Evolutionary conservation across 176 grass and related monocot species (phyloP).

Genomic region (Olyra latifolia): DNA sequence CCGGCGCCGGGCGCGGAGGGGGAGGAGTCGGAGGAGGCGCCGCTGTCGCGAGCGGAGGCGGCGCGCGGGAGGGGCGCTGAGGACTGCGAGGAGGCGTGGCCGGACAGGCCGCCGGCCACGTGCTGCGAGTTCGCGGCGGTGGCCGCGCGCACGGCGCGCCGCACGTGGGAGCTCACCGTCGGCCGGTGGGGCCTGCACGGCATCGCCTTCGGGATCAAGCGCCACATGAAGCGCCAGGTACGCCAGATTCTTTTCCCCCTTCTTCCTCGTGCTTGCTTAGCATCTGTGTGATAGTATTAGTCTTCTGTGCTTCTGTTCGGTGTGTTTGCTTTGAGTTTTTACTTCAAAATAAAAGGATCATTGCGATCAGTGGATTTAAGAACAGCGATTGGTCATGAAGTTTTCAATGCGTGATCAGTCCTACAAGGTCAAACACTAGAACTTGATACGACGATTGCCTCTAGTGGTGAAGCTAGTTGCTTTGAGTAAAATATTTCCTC

Average conservation of each 20-base stretch:
- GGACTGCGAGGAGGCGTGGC: conserved; percentile 37
- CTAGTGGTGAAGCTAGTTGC: not conserved
- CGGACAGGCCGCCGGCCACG: conserved; percentile 36
- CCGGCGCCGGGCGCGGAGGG: not conserved
- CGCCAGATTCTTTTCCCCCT: not conserved
- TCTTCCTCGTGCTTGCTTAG: not conserved
- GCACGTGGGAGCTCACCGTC: conserved; percentile 47
- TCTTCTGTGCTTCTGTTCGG: not conserved
- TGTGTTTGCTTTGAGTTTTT: not conserved
- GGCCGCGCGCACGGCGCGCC: conserved; percentile 47
- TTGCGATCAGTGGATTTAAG: not conserved
- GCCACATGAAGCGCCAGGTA: conserved; percentile 73
- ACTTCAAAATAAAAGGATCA: not conserved
- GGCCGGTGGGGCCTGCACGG: conserved; percentile 59
- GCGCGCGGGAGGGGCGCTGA: not conserved
- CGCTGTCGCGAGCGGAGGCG: conserved; percentile 10
- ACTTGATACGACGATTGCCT: not conserved
- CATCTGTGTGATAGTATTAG: not conserved
- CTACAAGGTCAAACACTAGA: not conserved
- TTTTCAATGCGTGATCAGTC: not conserved
- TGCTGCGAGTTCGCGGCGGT: conserved; percentile 53
- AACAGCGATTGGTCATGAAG: not conserved
- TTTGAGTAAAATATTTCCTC: not conserved
- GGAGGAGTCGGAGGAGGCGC: conserved; percentile 1
- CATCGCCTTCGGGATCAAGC: conserved; percentile 65